These are phyloP conservation scores for Erucastrum elatum DNA, from an alignment of 345 rosid species.

Conservation along the genomic window DNA sequence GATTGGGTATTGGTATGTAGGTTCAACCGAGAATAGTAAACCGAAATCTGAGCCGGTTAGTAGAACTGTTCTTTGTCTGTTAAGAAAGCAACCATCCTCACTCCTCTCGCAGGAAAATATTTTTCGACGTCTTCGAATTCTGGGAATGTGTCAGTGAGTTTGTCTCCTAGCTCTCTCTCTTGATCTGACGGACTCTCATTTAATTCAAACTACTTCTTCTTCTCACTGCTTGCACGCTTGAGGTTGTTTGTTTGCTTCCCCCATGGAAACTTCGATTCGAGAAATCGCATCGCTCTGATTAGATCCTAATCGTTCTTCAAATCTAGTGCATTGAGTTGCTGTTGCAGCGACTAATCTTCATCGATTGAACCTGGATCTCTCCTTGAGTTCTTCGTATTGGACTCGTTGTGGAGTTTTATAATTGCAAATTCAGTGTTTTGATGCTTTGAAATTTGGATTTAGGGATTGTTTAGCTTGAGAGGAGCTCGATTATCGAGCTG, in stretches of 20 bases:
- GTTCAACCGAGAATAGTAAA: background rate
- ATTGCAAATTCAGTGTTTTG: too few relatives aligned
- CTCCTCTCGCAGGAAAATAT: background rate
- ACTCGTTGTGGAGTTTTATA: too few relatives aligned
- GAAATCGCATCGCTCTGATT: conserved; percentile 6
- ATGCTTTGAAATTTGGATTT: background rate
- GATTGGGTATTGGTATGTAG: background rate
- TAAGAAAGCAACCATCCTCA: conserved; percentile 20
- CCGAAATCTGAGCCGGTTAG: conserved; percentile 32
- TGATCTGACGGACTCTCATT: conserved; percentile 41
- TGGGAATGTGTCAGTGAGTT: conserved; percentile 40
- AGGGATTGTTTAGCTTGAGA: conserved; percentile 15
- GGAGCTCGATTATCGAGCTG: conserved; percentile 36
- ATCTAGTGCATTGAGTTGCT: conserved; percentile 12
- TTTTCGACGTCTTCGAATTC: background rate
- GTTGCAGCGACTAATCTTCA: background rate
- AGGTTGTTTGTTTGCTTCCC: conserved; percentile 32
- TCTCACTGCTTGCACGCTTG: background rate
- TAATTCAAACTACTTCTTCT: conserved; percentile 19
- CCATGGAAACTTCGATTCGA: conserved; percentile 30
- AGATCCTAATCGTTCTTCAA: conserved; percentile 18
- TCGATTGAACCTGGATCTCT: conserved; percentile 32
- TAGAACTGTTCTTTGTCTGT: conserved; percentile 27
- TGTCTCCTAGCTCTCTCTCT: conserved; percentile 18
- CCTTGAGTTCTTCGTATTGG: conserved; percentile 9